A percentile compares a stretch with the other conserved stretches of the same genome.
Conservation (phyloP, 2,329 filamentous ascomycete genomes). For the Zymoseptoria passerinii region DNA sequence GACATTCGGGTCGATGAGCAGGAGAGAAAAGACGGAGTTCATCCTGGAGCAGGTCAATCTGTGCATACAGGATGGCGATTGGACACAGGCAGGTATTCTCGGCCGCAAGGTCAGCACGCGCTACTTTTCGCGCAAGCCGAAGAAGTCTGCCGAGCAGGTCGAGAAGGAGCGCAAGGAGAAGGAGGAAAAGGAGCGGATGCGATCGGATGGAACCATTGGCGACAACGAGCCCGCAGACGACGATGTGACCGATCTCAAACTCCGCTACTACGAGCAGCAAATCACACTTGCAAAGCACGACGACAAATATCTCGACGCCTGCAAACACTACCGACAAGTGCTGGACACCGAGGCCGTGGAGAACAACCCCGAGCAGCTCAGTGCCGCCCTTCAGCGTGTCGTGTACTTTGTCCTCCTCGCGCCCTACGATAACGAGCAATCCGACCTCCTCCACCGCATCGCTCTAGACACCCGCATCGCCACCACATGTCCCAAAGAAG, state of each 20-base stretch:
- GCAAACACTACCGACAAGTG: constrained; percentile 97
- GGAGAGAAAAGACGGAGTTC: constrained; percentile 97
- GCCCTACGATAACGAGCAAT: constrained; percentile 97
- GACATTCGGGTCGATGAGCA: constrained; percentile 96
- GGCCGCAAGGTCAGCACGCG: constrained; percentile 94
- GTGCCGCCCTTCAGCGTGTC: constrained; percentile 79
- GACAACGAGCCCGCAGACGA: constrained; percentile 75
- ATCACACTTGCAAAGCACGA: constrained; percentile 94
- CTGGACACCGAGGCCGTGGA: constrained; percentile 93
- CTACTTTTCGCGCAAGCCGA: constrained; percentile 82
- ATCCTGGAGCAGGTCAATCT: constrained; percentile 90
- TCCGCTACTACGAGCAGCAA: constrained; percentile 95
- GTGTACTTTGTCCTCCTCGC: constrained; percentile 97
- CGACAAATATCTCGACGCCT: constrained; percentile 91
- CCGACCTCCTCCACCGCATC: constrained; percentile 90
- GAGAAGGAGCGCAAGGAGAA: constrained; percentile 85
- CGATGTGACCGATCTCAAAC: constrained; percentile 92
- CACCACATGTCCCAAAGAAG: constrained; percentile 53
- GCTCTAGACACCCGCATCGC: constrained; percentile 70
- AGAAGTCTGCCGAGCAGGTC: constrained; percentile 80
- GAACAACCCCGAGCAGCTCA: constrained; percentile 76
- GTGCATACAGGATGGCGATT: constrained; percentile 92
- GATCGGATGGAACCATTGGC: constrained; percentile 40
- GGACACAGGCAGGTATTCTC: constrained; percentile 89
- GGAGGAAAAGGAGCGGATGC: constrained; percentile 73